Percentiles rank a stretch among this genome's conserved stretches.
Evolutionary conservation across 331 rosid species (phyloP).

Genomic region (Cydonia oblonga): DNA sequence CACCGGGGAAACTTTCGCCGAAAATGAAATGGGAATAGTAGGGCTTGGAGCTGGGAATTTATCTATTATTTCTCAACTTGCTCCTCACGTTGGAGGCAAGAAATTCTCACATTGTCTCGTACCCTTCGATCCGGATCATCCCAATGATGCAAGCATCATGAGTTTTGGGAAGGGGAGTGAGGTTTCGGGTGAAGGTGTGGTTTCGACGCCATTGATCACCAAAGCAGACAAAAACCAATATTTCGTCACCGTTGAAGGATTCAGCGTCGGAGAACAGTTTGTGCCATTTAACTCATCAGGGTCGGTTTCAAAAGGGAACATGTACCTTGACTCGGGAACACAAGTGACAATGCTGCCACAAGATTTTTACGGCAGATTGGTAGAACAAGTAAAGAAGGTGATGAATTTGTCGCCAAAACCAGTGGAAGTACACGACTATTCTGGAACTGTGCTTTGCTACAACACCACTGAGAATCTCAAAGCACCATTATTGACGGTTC

Average conservation of each 20-base stretch:
- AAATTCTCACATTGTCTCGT: constrained; percentile 13
- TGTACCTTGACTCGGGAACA: constrained; percentile 51
- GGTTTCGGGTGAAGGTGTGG: constrained; percentile 38
- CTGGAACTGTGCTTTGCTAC: constrained; percentile 39
- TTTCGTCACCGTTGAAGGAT: constrained; percentile 38
- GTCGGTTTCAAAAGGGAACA: constrained; percentile 19
- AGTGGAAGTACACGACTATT: constrained; percentile 16
- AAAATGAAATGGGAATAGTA: constrained; percentile 1
- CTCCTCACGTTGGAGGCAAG: neutral
- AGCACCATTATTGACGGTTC: constrained; percentile 30
- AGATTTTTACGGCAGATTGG: constrained; percentile 29
- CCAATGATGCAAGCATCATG: neutral
- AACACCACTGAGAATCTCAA: constrained; percentile 14
- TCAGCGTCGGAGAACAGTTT: constrained; percentile 39
- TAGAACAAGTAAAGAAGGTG: constrained; percentile 21
- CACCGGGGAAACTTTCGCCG: neutral
- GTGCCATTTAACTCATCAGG: constrained; percentile 25
- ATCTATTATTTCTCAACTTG: constrained; percentile 8
- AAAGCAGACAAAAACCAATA: constrained; percentile 11
- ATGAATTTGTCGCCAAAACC: constrained; percentile 15
- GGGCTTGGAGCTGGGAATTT: neutral
- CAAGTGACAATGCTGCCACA: constrained; percentile 35
- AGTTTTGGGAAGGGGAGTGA: constrained; percentile 37
- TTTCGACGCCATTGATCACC: constrained; percentile 29
- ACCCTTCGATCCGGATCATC: constrained; percentile 21